phyloP scores from a whole-genome alignment of 1,284 basidiomycete species.

The Ceratobasidium sp. region DNA sequence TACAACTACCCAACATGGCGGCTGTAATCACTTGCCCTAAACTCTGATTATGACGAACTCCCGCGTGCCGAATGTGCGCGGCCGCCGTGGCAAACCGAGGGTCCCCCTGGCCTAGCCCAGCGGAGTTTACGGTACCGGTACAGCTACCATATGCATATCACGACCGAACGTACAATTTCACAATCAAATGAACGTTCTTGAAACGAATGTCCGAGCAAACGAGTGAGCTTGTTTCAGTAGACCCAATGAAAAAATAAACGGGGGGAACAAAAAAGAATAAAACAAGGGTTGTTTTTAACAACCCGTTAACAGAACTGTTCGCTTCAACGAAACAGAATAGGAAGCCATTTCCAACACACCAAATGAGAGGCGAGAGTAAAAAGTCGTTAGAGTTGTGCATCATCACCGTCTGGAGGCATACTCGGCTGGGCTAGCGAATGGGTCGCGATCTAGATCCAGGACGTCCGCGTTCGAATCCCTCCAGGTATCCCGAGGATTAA shows the following conservation, averaged over 20 bases:
- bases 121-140: neutral
- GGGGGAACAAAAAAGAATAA: neutral
- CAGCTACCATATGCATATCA: neutral
- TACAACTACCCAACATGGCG: neutral
- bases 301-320: too few species aligned
- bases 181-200: constrained; percentile 26
- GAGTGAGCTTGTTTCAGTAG: constrained; percentile 32
- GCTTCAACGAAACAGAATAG: too few species aligned
- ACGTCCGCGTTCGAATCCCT: neutral
- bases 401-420: neutral
- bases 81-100: neutral
- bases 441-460: neutral
- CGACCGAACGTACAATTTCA: neutral
- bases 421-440: neutral
- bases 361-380: constrained; percentile 5
- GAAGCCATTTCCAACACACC: neutral
- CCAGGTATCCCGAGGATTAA: constrained; percentile 12
- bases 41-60: neutral
- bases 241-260: neutral
- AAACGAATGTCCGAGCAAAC: constrained; percentile 27
- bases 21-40: neutral
- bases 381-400: neutral
- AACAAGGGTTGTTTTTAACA: too few species aligned
- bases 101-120: neutral
- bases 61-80: neutral